Evolutionary conservation across 257 asterid species (phyloP), one percentile per base, ranked within the genome.

Genomic region (Solanum boliviense): DNA sequence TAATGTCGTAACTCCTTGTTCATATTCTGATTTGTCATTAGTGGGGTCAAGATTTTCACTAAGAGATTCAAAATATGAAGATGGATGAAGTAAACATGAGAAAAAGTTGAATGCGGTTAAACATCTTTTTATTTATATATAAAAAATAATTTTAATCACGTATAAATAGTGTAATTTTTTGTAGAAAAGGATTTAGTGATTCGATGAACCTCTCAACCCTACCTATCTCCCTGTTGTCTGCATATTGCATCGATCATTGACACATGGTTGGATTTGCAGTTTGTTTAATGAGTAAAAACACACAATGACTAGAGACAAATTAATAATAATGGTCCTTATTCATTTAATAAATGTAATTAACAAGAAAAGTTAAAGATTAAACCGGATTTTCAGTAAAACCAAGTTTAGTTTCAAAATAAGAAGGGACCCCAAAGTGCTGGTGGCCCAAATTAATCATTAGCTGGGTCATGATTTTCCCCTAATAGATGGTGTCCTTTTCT

Each of bases 121-220:
- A 6, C 9, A 18, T 52, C 4, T 52, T 52, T 52, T 16, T 6
- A 52, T 52, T 16, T 52, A 52, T 52, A 52, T 0, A 52, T 52
- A 6, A 16, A 52, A 46, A 52, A 52, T 5, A 16, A 52, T 52
- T 52, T 5, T 16, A 52, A 52, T 46, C 56, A 52, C 3, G 4
- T 52, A 6, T 52, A 52, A 52, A 52, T 16, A 6, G 2, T 16
- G 1, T 52, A 52, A 16, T 16, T 52, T 52, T 52, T 4, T 16
- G 0, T 18, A 5, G 9, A 16, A 2, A 2, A 52, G 7, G 0
- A 6, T 52, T 52, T 52, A 0, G 4, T 52, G 23, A 5, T 52
- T 0, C 9, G 4, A 6, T 16, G 9, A 52, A 52, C 23, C 20
- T 6, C 23, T 18, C 0, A 18, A 18, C 58, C 58, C 7, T 15